Evolutionary conservation across 176 grass and related monocot genomes (phyloP), one percentile per base, ranked within the genome.

Genomic region (Bonia amplexicaulis): DNA sequence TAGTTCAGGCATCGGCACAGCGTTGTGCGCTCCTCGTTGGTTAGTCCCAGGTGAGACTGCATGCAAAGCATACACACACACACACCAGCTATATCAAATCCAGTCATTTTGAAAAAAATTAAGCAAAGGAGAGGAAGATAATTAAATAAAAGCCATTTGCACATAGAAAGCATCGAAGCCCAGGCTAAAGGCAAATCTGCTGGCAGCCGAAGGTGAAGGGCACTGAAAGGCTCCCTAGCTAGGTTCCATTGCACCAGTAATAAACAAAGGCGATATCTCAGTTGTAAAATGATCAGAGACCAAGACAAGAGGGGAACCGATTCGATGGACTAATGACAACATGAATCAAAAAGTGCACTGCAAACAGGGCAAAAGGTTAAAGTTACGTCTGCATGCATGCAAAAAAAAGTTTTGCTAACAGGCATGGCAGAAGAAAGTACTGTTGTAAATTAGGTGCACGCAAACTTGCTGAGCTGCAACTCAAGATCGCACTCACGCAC

Each of bases 1-100:
- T 94, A 96, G 84, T 99, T 99, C 12, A 99, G 80, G 86, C 97
- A 99, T 39, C 93, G 85, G 59, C 97, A 99, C 4, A 99, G 37
- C 45, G 86, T 87, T 12, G 88, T 82, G 7, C 93, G 76, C 26
- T 96, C 97, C 65, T 96, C 97, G 0, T 82, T 51, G 2, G 86
- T 88, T 29, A 99, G 76, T 3, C 55, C 78, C 2, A 75, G 66
- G 66, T 92, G 96, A 10, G 93, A 96, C 96, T 96, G 90, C 73
- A 31, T 33, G n/a, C 12, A 31, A 80, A 13, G 27, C 61, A 44
- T 7, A 57, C 2, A 11, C 60, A 13, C 3, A 55, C 20, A 55
- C 5, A 29, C 25, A 63, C 12, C 5, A 29, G 25, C 60, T 27
- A 63, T 63, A 14, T 63, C 25, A 63, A 63, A 15, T 63, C 6